Percentiles rank a stretch among this genome's conserved stretches.
phyloP scores from a whole-genome alignment of 306 rosid genomes.

The Dryas octopetala region DNA sequence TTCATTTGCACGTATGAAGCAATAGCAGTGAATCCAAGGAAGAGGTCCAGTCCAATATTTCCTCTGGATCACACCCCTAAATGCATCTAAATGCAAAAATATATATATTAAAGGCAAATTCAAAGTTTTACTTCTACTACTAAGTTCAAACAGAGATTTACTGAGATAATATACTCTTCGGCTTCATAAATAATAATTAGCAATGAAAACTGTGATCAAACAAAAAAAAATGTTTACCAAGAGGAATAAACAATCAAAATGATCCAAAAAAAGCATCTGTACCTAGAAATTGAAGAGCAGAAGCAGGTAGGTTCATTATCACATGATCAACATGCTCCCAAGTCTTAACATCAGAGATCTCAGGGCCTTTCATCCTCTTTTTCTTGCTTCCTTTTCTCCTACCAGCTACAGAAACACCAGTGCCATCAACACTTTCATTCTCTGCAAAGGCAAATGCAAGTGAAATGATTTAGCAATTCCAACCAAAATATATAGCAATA shows the following conservation, averaged over 20 bases:
- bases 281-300: constrained; percentile 92
- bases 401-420: constrained; percentile 34
- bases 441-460: constrained; percentile 39
- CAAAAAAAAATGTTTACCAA: neutral
- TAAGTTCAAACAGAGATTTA: neutral
- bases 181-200: neutral
- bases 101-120: constrained; percentile 13
- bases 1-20: constrained; percentile 86
- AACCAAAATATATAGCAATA: neutral
- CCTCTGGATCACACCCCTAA: constrained; percentile 56
- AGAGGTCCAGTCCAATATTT: constrained; percentile 74
- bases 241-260: neutral
- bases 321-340: constrained; percentile 91
- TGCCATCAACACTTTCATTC: constrained; percentile 35
- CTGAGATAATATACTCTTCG: neutral
- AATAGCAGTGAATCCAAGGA: constrained; percentile 91
- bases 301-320: constrained; percentile 91
- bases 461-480: neutral
- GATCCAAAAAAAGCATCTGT: constrained; percentile 16
- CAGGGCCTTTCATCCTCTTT: constrained; percentile 64
- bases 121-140: neutral
- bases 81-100: constrained; percentile 58
- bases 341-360: constrained; percentile 41
- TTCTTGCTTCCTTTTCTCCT: constrained; percentile 49
- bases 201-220: neutral